Evolutionary conservation across 495 filamentous ascomycete genomes (phyloP).

Genomic region (Aspergillus homomorphus): DNA sequence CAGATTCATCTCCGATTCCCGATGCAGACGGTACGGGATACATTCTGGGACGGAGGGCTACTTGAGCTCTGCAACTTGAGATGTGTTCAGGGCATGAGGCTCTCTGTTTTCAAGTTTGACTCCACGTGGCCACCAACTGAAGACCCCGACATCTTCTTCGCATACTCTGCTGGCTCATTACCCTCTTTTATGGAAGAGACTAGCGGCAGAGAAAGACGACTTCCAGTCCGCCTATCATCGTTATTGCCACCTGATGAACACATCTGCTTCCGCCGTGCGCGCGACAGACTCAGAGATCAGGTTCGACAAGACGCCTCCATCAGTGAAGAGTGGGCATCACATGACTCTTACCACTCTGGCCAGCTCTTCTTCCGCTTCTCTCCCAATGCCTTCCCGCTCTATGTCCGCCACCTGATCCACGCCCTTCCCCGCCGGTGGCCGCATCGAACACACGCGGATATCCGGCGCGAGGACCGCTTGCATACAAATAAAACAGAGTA

Average conservation of each 20-base stretch:
- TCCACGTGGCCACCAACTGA: not conserved
- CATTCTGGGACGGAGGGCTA: not conserved
- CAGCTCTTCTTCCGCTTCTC: slow-evolving; percentile 1
- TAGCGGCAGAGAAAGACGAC: not conserved
- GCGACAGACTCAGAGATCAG: not conserved
- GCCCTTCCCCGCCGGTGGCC: not conserved
- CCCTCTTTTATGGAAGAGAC: not conserved
- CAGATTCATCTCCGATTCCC: not conserved
- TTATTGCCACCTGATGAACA: not conserved
- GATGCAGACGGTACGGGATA: not conserved
- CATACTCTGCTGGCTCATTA: not conserved
- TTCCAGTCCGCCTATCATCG: not conserved
- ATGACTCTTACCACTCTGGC: not conserved
- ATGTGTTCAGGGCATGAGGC: not conserved
- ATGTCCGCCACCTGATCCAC: slow-evolving; percentile 2
- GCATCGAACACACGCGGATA: not conserved
- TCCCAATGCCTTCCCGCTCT: not conserved
- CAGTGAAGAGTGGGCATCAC: not conserved
- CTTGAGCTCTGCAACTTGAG: not conserved
- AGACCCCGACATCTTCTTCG: not conserved
- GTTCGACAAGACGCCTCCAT: not conserved
- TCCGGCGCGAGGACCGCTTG: slow-evolving; percentile 3
- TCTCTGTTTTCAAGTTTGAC: not conserved
- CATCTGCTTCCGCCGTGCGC: not conserved
- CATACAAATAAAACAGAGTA: not conserved